Evolutionary conservation across 2,329 filamentous ascomycete species (phyloP), one percentile per base, ranked within the genome.

Genomic region (Dactylellina parvicollis): DNA sequence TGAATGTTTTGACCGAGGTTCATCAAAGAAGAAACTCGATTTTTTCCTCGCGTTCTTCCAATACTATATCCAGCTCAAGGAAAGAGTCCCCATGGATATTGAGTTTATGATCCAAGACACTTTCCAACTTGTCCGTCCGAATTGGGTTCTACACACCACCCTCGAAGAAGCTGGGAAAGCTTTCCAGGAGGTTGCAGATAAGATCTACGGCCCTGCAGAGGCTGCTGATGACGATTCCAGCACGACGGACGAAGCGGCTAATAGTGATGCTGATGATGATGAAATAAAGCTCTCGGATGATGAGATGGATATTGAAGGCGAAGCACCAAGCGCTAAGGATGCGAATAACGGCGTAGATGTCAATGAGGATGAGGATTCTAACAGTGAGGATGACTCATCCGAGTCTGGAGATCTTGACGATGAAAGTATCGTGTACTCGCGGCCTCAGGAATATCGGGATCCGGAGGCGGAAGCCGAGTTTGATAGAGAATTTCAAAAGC

Each of bases 21-120:
- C 90, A 44, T 91, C 93, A 1, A 96, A 93, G 80, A 98, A 98
- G 84, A 99, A 98, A 82, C 86, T 99, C 8, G 95, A 99, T 79
- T 98, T 96, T 80, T 99, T 98, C 81, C 84, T 99, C 73, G 94
- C 90, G 0, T 98, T 98, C 81, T 92, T 99, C 78, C 93, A 96
- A 84, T 98, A 97, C 81, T 99, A 99, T 81, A 90, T 98, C 76
- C 89, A 90, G 78, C 92, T 91, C 18, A 99, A 99, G 81, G 88
- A 94, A 18, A 85, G 90, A 0, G 82, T 97, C 38, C 95, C 96
- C 0, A 96, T 99, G 92, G 95, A 99, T 76, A 91, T 98, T 49
- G 95, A 99, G 69, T 99, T 99, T 80, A 89, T 97, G 47, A 87
- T 99, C 4, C 93, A 97, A 80, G 95, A 99, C 80, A 93, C 91